A percentile compares a stretch with the other conserved stretches of the same genome.
Conservation (phyloP, 129 eudicot genomes). For the Lactuca saligna region DNA sequence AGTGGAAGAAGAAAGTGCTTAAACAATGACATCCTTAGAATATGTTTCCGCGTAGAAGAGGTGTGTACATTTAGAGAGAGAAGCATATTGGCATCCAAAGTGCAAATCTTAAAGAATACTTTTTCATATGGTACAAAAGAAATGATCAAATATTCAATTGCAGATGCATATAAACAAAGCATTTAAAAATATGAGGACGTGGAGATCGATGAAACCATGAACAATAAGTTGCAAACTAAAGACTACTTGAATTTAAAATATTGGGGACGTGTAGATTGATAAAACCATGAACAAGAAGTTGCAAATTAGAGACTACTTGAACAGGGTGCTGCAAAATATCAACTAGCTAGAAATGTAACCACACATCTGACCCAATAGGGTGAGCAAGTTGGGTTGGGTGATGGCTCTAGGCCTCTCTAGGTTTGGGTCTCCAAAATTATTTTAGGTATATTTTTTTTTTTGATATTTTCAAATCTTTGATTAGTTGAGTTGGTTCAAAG, state of each 20-base stretch:
- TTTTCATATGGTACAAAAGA: slow-evolving; percentile 16
- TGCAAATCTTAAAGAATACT: slow-evolving; percentile 19
- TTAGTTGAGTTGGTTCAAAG: no score
- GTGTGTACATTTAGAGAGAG: slow-evolving; percentile 13
- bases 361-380: no score
- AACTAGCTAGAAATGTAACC: no score
- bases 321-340: no score
- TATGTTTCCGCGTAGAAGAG: slow-evolving; percentile 39
- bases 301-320: no score
- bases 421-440: no score
- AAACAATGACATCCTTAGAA: slow-evolving; percentile 21
- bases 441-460: no score
- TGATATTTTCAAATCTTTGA: no score
- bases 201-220: neutral
- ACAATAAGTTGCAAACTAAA: no score
- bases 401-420: no score
- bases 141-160: slow-evolving; percentile 24
- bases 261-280: neutral
- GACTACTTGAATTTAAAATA: no score
- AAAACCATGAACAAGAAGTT: neutral
- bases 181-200: neutral
- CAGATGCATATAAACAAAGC: slow-evolving; percentile 53
- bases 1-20: slow-evolving; percentile 33
- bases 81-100: slow-evolving; percentile 14
- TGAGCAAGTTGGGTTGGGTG: no score